These are phyloP conservation scores for Pichia sp. DNA, from an alignment of 1,139 yeast genomes.

Conservation along the genomic window DNA sequence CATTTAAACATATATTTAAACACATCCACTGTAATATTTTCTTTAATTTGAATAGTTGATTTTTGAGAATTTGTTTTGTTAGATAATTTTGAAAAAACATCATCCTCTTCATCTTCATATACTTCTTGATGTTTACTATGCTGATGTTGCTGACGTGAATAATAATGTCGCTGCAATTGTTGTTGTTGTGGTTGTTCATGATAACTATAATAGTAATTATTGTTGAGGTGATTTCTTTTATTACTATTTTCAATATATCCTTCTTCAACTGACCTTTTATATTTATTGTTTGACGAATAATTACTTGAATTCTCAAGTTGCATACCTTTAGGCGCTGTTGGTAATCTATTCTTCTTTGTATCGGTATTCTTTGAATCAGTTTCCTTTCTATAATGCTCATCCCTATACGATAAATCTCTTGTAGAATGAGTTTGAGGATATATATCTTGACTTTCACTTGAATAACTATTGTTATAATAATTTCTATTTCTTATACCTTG, in stretches of 20 bases:
- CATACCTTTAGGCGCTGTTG: conserved; percentile 19
- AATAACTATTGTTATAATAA: not conserved
- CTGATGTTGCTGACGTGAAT: not conserved
- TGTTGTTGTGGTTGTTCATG: not conserved
- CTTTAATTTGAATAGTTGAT: not conserved
- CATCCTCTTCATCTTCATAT: conserved; percentile 13
- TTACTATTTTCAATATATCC: too few relatives aligned
- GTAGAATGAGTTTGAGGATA: too few relatives aligned
- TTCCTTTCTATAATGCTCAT: too few relatives aligned
- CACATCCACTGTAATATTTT: not conserved
- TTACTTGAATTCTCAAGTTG: not conserved
- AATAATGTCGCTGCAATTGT: too few relatives aligned
- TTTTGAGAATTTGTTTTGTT: not conserved
- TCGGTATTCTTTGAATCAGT: too few relatives aligned
- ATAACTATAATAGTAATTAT: not conserved
- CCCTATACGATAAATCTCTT: too few relatives aligned
- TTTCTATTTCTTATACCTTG: not conserved
- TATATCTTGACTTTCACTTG: not conserved
- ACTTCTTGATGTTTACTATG: not conserved
- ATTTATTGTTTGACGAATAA: not conserved
- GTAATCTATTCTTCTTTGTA: conserved; percentile 7
- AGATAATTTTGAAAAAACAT: conserved; percentile 10
- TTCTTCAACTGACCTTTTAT: not conserved
- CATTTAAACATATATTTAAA: conserved; percentile 24
- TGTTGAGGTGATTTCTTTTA: too few relatives aligned